Conservation (phyloP, 257 asterid species). For the Marsdenia floribunda region DNA sequence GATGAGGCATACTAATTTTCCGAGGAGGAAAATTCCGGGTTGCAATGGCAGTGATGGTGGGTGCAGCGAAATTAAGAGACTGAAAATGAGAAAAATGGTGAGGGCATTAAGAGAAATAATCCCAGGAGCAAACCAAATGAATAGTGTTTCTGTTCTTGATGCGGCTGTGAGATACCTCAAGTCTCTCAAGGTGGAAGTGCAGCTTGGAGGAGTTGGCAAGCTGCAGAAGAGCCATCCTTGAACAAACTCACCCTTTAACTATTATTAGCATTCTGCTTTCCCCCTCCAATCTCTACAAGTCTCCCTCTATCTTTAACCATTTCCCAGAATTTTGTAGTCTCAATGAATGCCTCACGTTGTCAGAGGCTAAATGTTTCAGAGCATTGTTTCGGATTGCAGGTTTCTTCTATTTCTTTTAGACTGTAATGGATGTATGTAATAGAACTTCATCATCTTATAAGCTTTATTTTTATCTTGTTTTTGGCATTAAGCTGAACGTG, state of each 20-base stretch:
- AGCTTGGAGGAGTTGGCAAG: slow-evolving; percentile 56
- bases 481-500: not conserved
- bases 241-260: too few species aligned
- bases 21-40: slow-evolving; percentile 26
- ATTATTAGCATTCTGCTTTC: not conserved
- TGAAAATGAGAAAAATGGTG: slow-evolving; percentile 57
- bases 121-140: slow-evolving; percentile 66
- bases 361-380: too few species aligned
- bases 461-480: not conserved
- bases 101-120: slow-evolving; percentile 57
- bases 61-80: slow-evolving; percentile 37
- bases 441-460: not conserved
- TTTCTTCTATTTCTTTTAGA: not conserved
- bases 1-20: slow-evolving; percentile 24
- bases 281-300: not conserved
- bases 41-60: slow-evolving; percentile 5
- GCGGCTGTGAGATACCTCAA: slow-evolving; percentile 80
- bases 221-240: slow-evolving; percentile 10
- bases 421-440: not conserved
- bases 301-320: too few species aligned
- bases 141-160: slow-evolving; percentile 62
- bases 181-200: slow-evolving; percentile 65
- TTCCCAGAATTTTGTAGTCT: too few species aligned
- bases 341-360: too few species aligned
- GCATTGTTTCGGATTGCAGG: not conserved